Conservation (phyloP, 2,329 filamentous ascomycete species). For the Didymella pomorum region DNA sequence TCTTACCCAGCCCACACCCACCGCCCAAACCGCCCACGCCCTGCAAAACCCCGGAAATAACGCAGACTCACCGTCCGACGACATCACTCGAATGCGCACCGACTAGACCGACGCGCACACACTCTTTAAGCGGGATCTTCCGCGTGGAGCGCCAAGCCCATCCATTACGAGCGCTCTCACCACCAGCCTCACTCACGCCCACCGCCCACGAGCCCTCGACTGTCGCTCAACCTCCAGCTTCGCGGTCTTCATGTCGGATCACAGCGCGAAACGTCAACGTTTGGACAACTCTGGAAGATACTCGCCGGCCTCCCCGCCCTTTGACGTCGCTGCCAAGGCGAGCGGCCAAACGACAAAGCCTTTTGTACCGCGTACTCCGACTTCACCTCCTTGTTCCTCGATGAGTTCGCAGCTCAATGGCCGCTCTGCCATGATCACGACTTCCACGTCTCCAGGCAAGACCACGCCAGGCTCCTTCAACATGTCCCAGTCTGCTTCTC, state of each 20-base stretch:
- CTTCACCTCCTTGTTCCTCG: constrained; percentile 58
- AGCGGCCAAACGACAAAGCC: constrained; percentile 52
- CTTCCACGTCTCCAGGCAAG: constrained; percentile 40
- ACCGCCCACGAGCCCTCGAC: constrained; percentile 20
- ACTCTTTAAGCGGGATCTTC: constrained; percentile 41
- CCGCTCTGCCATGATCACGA: constrained; percentile 40
- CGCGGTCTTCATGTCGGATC: constrained; percentile 47
- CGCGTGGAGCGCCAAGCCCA: constrained; percentile 40
- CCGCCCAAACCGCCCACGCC: constrained; percentile 9
- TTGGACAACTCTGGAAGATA: constrained; percentile 52
- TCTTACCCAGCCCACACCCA: constrained; percentile 19
- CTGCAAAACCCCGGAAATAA: constrained; percentile 11
- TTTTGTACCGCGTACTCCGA: constrained; percentile 58
- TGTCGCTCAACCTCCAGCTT: constrained; percentile 18
- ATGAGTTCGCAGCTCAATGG: constrained; percentile 55
- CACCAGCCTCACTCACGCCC: constrained; percentile 28
- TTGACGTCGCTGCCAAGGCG: constrained; percentile 51
- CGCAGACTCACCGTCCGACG: constrained; percentile 17
- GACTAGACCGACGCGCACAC: constrained; percentile 34
- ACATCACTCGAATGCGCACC: constrained; percentile 42
- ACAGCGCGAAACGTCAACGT: constrained; percentile 51
- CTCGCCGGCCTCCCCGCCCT: constrained; percentile 56
- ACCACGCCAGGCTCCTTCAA: constrained; percentile 56
- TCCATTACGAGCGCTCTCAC: constrained; percentile 30
- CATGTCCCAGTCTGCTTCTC: constrained; percentile 47